Base-by-base conservation (phyloP, 768 basidiomycete species). In the Rossbeevera mucosa region DNA sequence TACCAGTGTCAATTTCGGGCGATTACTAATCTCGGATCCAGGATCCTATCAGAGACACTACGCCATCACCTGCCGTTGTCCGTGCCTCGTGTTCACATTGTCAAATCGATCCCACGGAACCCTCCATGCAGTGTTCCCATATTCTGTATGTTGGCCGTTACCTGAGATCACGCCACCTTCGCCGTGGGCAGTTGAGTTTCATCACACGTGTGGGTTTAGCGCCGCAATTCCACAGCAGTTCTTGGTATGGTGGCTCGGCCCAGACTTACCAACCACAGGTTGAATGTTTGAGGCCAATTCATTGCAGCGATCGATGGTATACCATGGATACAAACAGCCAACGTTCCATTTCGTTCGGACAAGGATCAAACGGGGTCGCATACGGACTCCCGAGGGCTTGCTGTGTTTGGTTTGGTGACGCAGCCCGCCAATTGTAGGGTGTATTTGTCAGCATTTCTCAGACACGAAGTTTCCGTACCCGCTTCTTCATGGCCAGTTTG, bases 51-150 rank as follows among this genome's bases (percentile, higher is more conserved):
- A 49, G 41, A 48, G n/a, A n/a, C n/a, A n/a, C 50, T 9, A n/a
- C 29, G 43, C 46, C 48, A 21, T 53, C 22, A 56, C 58, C 50
- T 47, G 50, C 50, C 44, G 41, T 48, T 43, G 43, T 52, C 50
- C n/a, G 21, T 47, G 56, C 68, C 65, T 68, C 65, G 56, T 70
- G 68, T 67, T 67, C 25, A 26, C 54, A 26, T 46, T 64, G 46
- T 59, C 50, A 49, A 54, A 43, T 51, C 46, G 28, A 48, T 57
- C 63, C 36, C 47, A 65, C 51, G 63, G 54, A 44, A 40, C 33
- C 29, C 46, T 38, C 51, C 53, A 48, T 38, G 49, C 43, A 56
- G 48, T 28, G 40, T 53, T 59, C 28, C 49, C 52, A 48, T 59
- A 52, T 21, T 9, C 22, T 36, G 47, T 59, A 52, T 22, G 16